Evolutionary conservation across 352 stramenopile species (phyloP).

Genomic region (Achlya hypogyna): DNA sequence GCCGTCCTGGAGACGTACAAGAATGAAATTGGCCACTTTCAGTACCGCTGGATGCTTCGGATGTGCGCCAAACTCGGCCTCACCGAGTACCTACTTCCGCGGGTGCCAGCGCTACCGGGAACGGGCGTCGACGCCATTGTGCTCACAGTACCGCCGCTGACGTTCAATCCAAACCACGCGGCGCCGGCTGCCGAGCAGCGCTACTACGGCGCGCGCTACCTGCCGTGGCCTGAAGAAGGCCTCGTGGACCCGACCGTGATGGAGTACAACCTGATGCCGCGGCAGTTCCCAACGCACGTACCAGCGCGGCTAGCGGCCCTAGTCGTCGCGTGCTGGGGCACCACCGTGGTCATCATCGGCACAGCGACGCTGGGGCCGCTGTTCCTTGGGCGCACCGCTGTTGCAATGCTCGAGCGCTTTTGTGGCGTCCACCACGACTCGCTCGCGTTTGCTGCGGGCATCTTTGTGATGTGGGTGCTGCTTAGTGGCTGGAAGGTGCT

Average conservation of each 20-base stretch:
- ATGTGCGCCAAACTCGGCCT: conserved; percentile 55
- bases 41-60: conserved; percentile 52
- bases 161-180: conserved; percentile 68
- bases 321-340: conserved; percentile 44
- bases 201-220: conserved; percentile 59
- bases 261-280: conserved; percentile 62
- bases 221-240: conserved; percentile 78
- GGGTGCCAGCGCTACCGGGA: conserved; percentile 27
- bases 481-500: conserved; percentile 55
- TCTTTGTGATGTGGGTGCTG: conserved; percentile 69
- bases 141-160: conserved; percentile 56
- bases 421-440: conserved; percentile 65
- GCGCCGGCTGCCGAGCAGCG: conserved; percentile 53
- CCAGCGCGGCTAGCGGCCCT: conserved; percentile 42
- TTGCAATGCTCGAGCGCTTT: conserved; percentile 58
- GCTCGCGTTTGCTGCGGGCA: conserved; percentile 56
- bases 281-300: conserved; percentile 42
- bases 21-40: conserved; percentile 72
- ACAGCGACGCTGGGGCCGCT: conserved; percentile 58
- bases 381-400: conserved; percentile 51
- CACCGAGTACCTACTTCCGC: conserved; percentile 58
- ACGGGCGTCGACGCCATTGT: conserved; percentile 25
- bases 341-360: conserved; percentile 51
- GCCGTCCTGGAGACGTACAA: conserved; percentile 89
- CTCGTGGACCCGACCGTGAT: conserved; percentile 53